Evolutionary conservation across 1,139 yeast genomes (phyloP).

Genomic region (Blastobotrys petasosporus): DNA sequence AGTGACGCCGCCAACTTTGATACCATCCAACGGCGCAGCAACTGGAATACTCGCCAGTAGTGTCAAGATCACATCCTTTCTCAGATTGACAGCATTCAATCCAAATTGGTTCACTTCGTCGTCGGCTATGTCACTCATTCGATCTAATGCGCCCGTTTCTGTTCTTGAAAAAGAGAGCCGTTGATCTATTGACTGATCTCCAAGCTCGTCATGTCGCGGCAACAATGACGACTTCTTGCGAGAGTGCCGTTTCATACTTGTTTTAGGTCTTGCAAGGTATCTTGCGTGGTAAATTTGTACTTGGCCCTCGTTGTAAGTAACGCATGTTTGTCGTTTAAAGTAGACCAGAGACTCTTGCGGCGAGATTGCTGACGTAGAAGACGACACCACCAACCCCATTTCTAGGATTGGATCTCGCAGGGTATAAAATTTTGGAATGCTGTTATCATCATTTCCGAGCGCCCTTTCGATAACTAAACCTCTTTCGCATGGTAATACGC

Average conservation of each 20-base stretch:
- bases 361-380: constrained; percentile 62
- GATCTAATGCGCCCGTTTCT: constrained; percentile 21
- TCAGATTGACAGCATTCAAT: constrained; percentile 29
- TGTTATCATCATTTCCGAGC: constrained; percentile 9
- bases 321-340: constrained; percentile 25
- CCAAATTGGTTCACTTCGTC: constrained; percentile 13
- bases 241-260: constrained; percentile 15
- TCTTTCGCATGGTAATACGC: constrained; percentile 53
- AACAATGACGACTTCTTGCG: constrained; percentile 19
- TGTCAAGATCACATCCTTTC: constrained; percentile 65
- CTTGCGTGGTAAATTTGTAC: constrained; percentile 26
- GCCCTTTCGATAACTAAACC: constrained; percentile 59
- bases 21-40: constrained; percentile 8
- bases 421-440: constrained; percentile 46
- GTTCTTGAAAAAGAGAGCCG: constrained; percentile 20
- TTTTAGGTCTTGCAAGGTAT: constrained; percentile 18
- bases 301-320: constrained; percentile 22
- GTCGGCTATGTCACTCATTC: constrained; percentile 18
- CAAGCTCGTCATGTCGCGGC: constrained; percentile 13
- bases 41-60: constrained; percentile 32
- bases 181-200: constrained; percentile 19
- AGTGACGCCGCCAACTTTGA: constrained; percentile 21
- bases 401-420: constrained; percentile 67
- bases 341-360: constrained; percentile 47
- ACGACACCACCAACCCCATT: constrained; percentile 58